Evolutionary conservation across 805 yeast species (phyloP), one percentile per base, ranked within the genome.

Genomic region (Saturnispora besseyi): DNA sequence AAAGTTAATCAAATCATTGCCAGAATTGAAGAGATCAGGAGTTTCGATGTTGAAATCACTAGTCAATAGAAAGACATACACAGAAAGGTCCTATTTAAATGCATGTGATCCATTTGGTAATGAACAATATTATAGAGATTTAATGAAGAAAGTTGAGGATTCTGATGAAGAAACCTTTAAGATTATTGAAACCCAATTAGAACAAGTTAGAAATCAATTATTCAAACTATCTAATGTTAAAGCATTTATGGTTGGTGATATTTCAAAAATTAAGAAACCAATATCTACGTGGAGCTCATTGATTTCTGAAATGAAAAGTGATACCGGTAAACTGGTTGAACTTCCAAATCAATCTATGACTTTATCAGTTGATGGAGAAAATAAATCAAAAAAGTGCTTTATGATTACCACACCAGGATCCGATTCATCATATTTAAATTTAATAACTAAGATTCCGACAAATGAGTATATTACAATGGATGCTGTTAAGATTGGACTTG

Each of bases 371-470:
- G 59, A 76, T 4, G 96, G 96, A 37, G 53, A 59, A 21, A 51
- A 60, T 0, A 79, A 87, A 42, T 62, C 75, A 2, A 62, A 68
- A 2, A 72, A 74, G 40, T 91, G 93, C 0, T 72, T 67, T 53
- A 69, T 91, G 40, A 74, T 84, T 1, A 74, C 86, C 0, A 79
- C 88, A 1, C 90, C 97, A 4, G 89, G 93, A 0, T 82, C 95
- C 0, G 96, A 88, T 55, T 83, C 96, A 0, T 76, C 91, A 4
- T 85, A 78, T 59, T 68, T 88, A 67, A 69, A 76, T 24, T 62
- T 85, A 0, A 65, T 80, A 5, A 74, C 95, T 0, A 69, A 68
- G 1, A 78, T 84, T 12, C 87, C 91, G 1, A 68, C 74, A 1
- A 44, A 34, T 15, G 72, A 70, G 50, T 81, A 76, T 55, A 58